Percentiles rank a stretch among this genome's conserved stretches.
Evolutionary conservation across 2,329 filamentous ascomycete species (phyloP).

Genomic region (Botrytis tulipae): DNA sequence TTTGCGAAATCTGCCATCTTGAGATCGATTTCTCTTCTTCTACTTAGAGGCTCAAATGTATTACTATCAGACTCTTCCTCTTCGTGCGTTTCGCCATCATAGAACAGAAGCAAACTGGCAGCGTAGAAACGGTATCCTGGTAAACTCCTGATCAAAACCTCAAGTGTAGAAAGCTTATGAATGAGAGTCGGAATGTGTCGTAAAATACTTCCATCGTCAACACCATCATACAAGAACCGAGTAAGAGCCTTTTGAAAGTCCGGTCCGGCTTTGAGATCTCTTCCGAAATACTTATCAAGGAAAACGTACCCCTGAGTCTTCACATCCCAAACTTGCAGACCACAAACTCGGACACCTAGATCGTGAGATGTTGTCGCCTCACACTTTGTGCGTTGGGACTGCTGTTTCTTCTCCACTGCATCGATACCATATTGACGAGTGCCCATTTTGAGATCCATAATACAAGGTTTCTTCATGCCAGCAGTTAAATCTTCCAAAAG

Average conservation of each 20-base stretch:
- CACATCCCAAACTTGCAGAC: conserved; percentile 93
- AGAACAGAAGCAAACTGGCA: conserved; percentile 90
- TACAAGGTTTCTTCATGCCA: conserved; percentile 94
- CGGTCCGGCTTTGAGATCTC: conserved; percentile 78
- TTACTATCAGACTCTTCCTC: conserved; percentile 46
- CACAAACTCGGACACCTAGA: conserved; percentile 89
- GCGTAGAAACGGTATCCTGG: conserved; percentile 93
- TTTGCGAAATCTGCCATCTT: conserved; percentile 99
- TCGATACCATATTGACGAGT: conserved; percentile 96
- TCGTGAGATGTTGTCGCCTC: conserved; percentile 86
- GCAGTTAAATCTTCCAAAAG: conserved; percentile 92
- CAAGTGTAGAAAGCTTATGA: conserved; percentile 77
- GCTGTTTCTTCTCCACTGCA: conserved; percentile 85
- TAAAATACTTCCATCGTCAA: conserved; percentile 74
- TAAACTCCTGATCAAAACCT: conserved; percentile 76
- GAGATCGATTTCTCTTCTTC: conserved; percentile 68
- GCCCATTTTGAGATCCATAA: conserved; percentile 98
- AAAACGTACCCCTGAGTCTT: conserved; percentile 84
- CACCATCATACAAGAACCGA: conserved; percentile 86
- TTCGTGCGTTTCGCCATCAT: conserved; percentile 74
- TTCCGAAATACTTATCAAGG: conserved; percentile 96
- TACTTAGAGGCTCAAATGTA: conserved; percentile 42
- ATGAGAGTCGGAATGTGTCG: conserved; percentile 86
- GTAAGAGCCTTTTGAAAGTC: conserved; percentile 89
- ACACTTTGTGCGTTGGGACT: conserved; percentile 90